These are phyloP conservation scores for Pecoramyces ruminantium DNA, from an alignment of 192 early-diverging fungal species.

Conservation along the genomic window DNA sequence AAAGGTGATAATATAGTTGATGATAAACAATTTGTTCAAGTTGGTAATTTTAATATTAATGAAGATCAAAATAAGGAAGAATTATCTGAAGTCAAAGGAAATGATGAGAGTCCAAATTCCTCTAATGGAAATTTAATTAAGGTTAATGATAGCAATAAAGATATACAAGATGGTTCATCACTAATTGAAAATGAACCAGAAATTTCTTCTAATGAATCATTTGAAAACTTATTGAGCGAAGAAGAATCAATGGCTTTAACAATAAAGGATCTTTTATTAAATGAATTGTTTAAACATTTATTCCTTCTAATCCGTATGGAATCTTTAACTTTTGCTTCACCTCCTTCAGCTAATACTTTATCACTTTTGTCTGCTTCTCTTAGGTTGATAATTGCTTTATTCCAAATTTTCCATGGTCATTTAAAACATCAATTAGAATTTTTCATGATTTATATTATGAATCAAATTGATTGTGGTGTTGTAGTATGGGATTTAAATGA, in stretches of 20 bases:
- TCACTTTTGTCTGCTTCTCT: slow-evolving; percentile 39
- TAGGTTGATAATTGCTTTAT: slow-evolving; percentile 44
- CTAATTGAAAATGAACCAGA: not conserved
- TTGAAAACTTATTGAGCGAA: not conserved
- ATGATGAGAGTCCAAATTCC: not conserved
- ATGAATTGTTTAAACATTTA: slow-evolving; percentile 4
- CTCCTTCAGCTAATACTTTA: slow-evolving; percentile 6
- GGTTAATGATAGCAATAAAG: not conserved
- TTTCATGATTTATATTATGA: slow-evolving; percentile 39
- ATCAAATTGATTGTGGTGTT: slow-evolving; percentile 19
- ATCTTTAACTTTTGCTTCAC: not conserved
- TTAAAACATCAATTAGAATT: slow-evolving; percentile 67
- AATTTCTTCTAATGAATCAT: not conserved
- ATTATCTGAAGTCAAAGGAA: not conserved
- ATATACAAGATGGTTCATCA: not conserved
- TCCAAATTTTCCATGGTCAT: slow-evolving; percentile 45
- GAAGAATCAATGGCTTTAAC: not conserved
- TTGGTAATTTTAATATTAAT: not conserved
- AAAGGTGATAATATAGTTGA: slow-evolving; percentile 2
- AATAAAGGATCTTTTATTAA: not conserved
- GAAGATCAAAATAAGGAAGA: not conserved
- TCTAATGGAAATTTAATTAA: not conserved
- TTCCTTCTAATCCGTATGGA: slow-evolving; percentile 2
- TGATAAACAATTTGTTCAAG: not conserved
- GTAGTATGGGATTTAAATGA: slow-evolving; percentile 32